These are phyloP conservation scores for Zea mays DNA, from an alignment of 176 grass and related monocot genomes.

Conservation along the genomic window DNA sequence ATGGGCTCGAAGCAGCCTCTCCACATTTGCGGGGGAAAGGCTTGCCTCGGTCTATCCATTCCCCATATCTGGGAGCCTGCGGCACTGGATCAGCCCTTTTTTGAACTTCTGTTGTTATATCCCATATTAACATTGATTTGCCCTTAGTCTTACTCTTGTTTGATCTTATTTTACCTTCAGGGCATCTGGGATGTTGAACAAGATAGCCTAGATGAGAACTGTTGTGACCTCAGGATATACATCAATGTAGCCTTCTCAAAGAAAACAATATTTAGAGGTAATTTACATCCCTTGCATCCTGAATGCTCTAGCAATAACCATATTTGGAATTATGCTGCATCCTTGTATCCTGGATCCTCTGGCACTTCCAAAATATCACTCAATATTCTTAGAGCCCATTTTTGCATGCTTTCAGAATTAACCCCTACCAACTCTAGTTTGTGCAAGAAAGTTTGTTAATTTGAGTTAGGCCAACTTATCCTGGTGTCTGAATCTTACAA, in stretches of 20 bases:
- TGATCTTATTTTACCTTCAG: slow-evolving; percentile 40
- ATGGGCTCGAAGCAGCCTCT: too few species aligned
- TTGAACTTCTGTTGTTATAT: neutral
- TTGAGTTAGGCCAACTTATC: neutral
- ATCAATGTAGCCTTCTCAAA: slow-evolving; percentile 74
- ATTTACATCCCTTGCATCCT: slow-evolving; percentile 20
- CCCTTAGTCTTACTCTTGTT: neutral
- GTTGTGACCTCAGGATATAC: slow-evolving; percentile 73
- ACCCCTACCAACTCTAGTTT: neutral
- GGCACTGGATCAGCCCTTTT: too few species aligned
- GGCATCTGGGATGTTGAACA: slow-evolving; percentile 86
- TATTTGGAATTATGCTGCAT: slow-evolving; percentile 66
- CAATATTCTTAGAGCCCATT: neutral
- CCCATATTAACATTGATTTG: slow-evolving; percentile 19
- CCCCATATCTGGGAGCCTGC: too few species aligned
- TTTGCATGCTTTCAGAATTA: neutral
- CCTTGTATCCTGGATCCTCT: slow-evolving; percentile 27
- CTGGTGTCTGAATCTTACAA: slow-evolving; percentile 12
- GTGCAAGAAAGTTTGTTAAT: too few species aligned
- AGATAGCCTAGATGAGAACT: slow-evolving; percentile 52
- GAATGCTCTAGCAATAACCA: slow-evolving; percentile 41
- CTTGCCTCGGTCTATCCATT: too few species aligned
- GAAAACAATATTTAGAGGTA: slow-evolving; percentile 98
- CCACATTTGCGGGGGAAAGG: too few species aligned
- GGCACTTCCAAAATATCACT: slow-evolving; percentile 14